Conservation (phyloP, 2,329 filamentous ascomycete species). For the Diplodia seriata region DNA sequence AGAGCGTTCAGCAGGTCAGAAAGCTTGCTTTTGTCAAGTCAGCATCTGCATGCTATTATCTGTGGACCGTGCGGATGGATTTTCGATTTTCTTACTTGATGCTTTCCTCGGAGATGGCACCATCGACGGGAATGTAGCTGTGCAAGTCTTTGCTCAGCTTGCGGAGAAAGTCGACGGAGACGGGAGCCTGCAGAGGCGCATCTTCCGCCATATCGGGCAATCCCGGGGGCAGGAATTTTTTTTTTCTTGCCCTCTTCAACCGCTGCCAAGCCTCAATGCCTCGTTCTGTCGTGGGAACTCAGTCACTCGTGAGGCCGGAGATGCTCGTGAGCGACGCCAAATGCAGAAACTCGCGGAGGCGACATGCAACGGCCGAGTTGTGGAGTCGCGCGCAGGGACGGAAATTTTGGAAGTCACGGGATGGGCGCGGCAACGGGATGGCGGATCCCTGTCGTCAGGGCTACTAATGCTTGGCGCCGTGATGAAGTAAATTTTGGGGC, state of each 20-base stretch:
- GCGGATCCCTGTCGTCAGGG: slow-evolving; percentile 20
- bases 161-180: slow-evolving; percentile 25
- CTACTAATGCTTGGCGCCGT: slow-evolving; percentile 21
- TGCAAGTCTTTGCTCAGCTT: slow-evolving; percentile 27
- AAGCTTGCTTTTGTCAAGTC: slow-evolving; percentile 40
- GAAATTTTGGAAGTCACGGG: slow-evolving; percentile 32
- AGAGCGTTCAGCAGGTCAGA: slow-evolving; percentile 41
- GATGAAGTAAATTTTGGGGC: slow-evolving; percentile 32
- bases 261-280: not conserved
- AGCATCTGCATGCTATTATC: slow-evolving; percentile 33
- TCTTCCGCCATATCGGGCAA: slow-evolving; percentile 28
- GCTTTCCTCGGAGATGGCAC: slow-evolving; percentile 22
- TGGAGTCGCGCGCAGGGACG: slow-evolving; percentile 4
- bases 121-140: slow-evolving; percentile 16
- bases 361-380: not conserved
- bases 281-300: not conserved
- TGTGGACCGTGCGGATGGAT: slow-evolving; percentile 1
- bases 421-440: slow-evolving; percentile 3
- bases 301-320: not conserved
- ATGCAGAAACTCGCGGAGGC: not conserved
- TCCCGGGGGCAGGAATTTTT: not conserved
- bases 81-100: slow-evolving; percentile 26
- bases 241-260: not conserved
- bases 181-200: slow-evolving; percentile 13
- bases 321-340: not conserved